These are phyloP conservation scores for Iberis pinnata DNA, from an alignment of 345 rosid species.

Conservation along the genomic window DNA sequence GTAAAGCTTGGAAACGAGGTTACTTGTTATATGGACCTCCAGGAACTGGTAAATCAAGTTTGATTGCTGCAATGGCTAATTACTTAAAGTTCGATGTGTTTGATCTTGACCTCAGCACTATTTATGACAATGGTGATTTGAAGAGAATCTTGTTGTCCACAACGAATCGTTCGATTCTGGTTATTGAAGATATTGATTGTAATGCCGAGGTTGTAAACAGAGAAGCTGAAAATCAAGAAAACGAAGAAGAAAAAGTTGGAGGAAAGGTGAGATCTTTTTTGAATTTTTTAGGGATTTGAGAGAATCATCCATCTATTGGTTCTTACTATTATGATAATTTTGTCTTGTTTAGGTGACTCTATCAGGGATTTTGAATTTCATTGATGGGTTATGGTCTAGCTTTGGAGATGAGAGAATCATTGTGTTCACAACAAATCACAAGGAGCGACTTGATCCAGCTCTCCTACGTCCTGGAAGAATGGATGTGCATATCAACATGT, in stretches of 20 bases:
- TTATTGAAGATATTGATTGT: constrained; percentile 59
- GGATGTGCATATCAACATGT: constrained; percentile 43
- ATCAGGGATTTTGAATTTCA: constrained; percentile 32
- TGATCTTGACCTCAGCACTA: constrained; percentile 42
- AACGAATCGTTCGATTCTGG: constrained; percentile 42
- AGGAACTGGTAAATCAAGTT: constrained; percentile 54
- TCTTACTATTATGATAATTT: not conserved
- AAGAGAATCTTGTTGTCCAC: constrained; percentile 41
- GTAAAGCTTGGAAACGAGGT: constrained; percentile 58
- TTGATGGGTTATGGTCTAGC: constrained; percentile 37
- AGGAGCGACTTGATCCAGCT: constrained; percentile 31
- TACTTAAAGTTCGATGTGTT: constrained; percentile 49
- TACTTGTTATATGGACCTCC: constrained; percentile 54
- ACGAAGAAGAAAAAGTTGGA: not conserved
- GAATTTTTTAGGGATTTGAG: not conserved
- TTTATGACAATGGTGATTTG: constrained; percentile 34
- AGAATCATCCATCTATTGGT: not conserved
- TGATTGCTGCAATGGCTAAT: constrained; percentile 61
- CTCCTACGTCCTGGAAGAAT: constrained; percentile 36
- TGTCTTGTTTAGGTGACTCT: constrained; percentile 24
- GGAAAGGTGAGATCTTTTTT: constrained; percentile 15
- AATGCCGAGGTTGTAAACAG: constrained; percentile 24
- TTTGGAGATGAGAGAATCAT: constrained; percentile 35
- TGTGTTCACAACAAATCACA: constrained; percentile 34
- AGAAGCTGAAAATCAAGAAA: constrained; percentile 14